phyloP scores from a whole-genome alignment of 495 filamentous ascomycete genomes.

The Chaetomium tenue region DNA sequence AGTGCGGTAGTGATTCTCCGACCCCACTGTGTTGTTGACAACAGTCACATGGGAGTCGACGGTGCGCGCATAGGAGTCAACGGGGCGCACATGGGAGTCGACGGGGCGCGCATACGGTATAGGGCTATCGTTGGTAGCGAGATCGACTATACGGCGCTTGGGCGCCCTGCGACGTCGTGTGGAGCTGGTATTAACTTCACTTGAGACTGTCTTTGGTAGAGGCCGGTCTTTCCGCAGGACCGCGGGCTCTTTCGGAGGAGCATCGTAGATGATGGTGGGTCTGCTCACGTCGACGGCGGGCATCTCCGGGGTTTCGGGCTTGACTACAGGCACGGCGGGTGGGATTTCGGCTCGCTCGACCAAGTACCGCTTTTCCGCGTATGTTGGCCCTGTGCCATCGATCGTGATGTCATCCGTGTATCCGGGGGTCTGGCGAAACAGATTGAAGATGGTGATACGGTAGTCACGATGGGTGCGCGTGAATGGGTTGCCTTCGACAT shows the following conservation, averaged over 20 bases:
- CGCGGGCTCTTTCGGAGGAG: constrained; percentile 43
- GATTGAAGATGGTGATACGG: constrained; percentile 88
- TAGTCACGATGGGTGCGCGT: constrained; percentile 82
- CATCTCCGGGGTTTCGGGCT: constrained; percentile 57
- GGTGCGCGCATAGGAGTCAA: constrained; percentile 30
- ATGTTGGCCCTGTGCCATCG: constrained; percentile 75
- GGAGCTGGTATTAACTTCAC: constrained; percentile 54
- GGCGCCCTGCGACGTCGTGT: constrained; percentile 52
- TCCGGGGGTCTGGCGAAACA: constrained; percentile 89
- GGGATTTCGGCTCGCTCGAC: constrained; percentile 78
- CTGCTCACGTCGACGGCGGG: constrained; percentile 64
- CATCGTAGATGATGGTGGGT: constrained; percentile 53
- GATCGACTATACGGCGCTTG: constrained; percentile 78
- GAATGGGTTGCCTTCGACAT: constrained; percentile 86
- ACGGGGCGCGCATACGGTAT: constrained; percentile 33
- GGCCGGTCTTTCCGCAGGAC: constrained; percentile 55
- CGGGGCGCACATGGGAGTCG: constrained; percentile 25
- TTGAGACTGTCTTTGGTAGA: constrained; percentile 41
- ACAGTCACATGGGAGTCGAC: constrained; percentile 23
- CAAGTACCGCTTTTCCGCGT: constrained; percentile 78
- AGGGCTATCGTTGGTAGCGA: constrained; percentile 62
- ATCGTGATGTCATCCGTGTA: constrained; percentile 88
- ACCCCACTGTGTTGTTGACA: constrained; percentile 20
- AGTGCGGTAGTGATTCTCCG: constrained; percentile 45
- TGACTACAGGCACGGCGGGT: constrained; percentile 71